Base-by-base conservation (phyloP, 2,329 filamentous ascomycete species). In the Tricladium varicosporioides region DNA sequence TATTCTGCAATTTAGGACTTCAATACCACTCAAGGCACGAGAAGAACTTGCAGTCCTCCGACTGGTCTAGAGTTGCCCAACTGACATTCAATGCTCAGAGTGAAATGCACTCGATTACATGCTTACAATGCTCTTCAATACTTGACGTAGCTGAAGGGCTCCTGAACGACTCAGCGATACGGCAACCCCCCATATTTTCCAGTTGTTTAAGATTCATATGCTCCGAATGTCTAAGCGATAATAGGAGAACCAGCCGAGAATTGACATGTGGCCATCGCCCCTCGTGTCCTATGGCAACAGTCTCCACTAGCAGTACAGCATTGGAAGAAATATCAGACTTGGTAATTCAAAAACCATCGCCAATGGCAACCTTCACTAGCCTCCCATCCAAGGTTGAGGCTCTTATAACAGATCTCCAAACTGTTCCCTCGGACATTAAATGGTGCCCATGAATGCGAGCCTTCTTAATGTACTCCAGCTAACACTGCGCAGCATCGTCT, bases 401-500 rank as follows among this genome's bases (percentile, higher is more conserved):
- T n/a, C n/a, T n/a, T n/a, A n/a, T n/a, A n/a, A n/a, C n/a, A n/a
- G n/a, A n/a, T n/a, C n/a, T n/a, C n/a, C n/a, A n/a, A n/a, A n/a
- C n/a, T n/a, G n/a, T n/a, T n/a, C n/a, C n/a, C n/a, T n/a, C n/a
- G n/a, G n/a, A n/a, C n/a, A n/a, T n/a, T n/a, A n/a, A n/a, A n/a
- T n/a, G n/a, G n/a, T n/a, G n/a, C n/a, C n/a, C n/a, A n/a, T n/a
- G n/a, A n/a, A n/a, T n/a, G n/a, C n/a, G n/a, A n/a, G n/a, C n/a
- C n/a, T n/a, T n/a, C n/a, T n/a, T n/a, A n/a, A n/a, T n/a, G n/a
- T n/a, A n/a, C n/a, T n/a, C n/a, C n/a, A n/a, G n/a, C n/a, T n/a
- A n/a, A n/a, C n/a, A n/a, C n/a, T n/a, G n/a, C n/a, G n/a, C 44
- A 60, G 56, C 31, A 19, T 60, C 33, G 55, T 60, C 2, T 60